phyloP scores from a whole-genome alignment of 805 yeast genomes.

The Candida suzukii region DNA sequence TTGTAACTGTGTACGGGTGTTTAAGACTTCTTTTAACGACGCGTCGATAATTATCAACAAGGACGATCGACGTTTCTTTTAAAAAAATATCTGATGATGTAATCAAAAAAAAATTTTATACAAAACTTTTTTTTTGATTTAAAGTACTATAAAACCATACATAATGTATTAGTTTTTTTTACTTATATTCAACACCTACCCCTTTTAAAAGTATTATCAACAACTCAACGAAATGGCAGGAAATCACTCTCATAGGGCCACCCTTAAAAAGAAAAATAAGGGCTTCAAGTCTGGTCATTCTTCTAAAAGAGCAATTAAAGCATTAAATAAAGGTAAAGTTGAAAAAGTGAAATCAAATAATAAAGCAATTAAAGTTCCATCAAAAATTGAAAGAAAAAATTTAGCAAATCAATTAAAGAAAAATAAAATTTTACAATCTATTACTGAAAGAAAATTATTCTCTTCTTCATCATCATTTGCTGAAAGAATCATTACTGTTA shows the following conservation, averaged over 20 bases:
- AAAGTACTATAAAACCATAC: too few relatives aligned
- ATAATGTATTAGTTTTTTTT: too few relatives aligned
- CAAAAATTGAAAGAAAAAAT: constrained; percentile 67
- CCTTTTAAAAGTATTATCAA: too few relatives aligned
- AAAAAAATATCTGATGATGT: too few relatives aligned
- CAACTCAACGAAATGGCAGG: constrained; percentile 44
- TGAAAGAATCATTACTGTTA: constrained; percentile 74
- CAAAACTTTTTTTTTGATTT: too few relatives aligned
- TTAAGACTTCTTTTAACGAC: too few relatives aligned
- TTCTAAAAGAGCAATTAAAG: constrained; percentile 80
- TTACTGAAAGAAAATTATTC: constrained; percentile 59
- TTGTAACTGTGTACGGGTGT: too few relatives aligned
- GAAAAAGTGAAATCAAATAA: constrained; percentile 47
- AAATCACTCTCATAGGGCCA: constrained; percentile 69
- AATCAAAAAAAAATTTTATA: too few relatives aligned
- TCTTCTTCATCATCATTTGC: constrained; percentile 60
- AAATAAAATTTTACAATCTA: constrained; percentile 57
- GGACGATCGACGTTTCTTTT: too few relatives aligned
- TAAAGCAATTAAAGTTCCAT: constrained; percentile 31
- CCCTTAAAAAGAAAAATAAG: constrained; percentile 80
- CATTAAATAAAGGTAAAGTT: constrained; percentile 77
- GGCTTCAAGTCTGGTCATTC: constrained; percentile 89
- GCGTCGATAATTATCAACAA: too few relatives aligned
- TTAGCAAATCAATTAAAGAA: constrained; percentile 69
- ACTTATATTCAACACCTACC: too few relatives aligned